Base-by-base conservation (phyloP, 768 basidiomycete genomes). In the Trametes gibbosa region DNA sequence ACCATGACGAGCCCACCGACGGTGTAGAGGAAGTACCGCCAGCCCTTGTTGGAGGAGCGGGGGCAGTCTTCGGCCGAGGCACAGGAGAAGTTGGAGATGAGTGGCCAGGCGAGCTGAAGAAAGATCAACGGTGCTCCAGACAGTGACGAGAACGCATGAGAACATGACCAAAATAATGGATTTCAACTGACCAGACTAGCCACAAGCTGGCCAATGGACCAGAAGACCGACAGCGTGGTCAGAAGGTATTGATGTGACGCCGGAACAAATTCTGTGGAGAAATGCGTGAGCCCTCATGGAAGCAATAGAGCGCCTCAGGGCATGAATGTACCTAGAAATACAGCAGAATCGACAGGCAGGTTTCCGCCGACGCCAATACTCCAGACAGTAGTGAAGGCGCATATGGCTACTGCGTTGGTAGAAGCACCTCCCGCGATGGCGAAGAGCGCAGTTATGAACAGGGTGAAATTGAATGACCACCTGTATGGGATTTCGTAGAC, bases 181-280 rank as follows among this genome's bases (percentile, higher is more conserved):
- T 32, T 5, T 32, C 29, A 32, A n/a, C 29, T n/a, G 41, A 79
- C 79, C 54, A 81, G 63, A 63, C 78, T 80, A 14, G 81, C 85
- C 43, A 87, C 66, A 0, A 90, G 77, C 69, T 90, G 90, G 2
- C 89, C 88, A 25, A 91, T 75, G 6, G 86, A 84, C 90, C 90
- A 92, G 85, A 86, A 91, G 43, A 90, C 81, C 0, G 88, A 89
- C 23, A 91, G 77, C 9, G 90, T 74, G 0, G 88, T 90, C 23
- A 91, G 75, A 6, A 92, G 76, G 65, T 88, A 90, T 66, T 92
- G 89, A 61, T 90, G 86, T 2, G 82, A 81, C 1, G 81, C 80
- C 0, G 90, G 90, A 0, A 89, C 66, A 65, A 88, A 89, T 63
- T 91, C 87, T 43, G n/a, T n/a, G n/a, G n/a, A 24, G 14, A 48